Conservation (phyloP, 495 filamentous ascomycete genomes). For the Cairneyella variabilis region DNA sequence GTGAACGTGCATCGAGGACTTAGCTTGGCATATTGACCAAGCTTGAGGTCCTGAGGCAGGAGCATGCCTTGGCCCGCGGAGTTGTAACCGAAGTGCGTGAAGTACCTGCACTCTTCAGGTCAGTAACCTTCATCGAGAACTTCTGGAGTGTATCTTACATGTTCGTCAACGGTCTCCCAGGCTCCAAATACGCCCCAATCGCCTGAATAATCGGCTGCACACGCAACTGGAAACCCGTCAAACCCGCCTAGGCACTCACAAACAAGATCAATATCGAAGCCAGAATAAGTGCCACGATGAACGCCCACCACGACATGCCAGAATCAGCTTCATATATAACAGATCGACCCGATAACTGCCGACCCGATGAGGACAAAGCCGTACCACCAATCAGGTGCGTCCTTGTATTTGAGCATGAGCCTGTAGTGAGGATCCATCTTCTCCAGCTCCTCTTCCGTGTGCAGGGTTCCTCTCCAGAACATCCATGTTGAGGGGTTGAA, state of each 20-base stretch:
- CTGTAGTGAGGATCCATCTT: constrained; percentile 42
- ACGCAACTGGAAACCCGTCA: constrained; percentile 35
- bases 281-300: constrained; percentile 43
- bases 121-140: background rate
- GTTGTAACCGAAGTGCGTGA: constrained; percentile 36
- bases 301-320: constrained; percentile 51
- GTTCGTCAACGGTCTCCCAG: constrained; percentile 46
- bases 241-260: constrained; percentile 31
- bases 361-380: constrained; percentile 37
- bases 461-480: constrained; percentile 27
- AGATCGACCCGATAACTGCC: constrained; percentile 45
- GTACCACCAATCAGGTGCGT: constrained; percentile 55
- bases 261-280: constrained; percentile 32
- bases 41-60: constrained; percentile 32
- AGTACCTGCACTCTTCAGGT: constrained; percentile 29
- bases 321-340: constrained; percentile 41
- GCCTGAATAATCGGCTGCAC: constrained; percentile 35
- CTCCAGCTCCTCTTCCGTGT: constrained; percentile 15
- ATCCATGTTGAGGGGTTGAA: constrained; percentile 13
- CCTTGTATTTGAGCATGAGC: constrained; percentile 38
- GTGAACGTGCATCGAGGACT: constrained; percentile 37
- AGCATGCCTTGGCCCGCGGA: constrained; percentile 35
- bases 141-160: constrained; percentile 17
- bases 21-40: constrained; percentile 34
- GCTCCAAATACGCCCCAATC: constrained; percentile 35